Evolutionary conservation across 768 basidiomycete species (phyloP), one percentile per base, ranked within the genome.

Genomic region (Agaricus blazei): DNA sequence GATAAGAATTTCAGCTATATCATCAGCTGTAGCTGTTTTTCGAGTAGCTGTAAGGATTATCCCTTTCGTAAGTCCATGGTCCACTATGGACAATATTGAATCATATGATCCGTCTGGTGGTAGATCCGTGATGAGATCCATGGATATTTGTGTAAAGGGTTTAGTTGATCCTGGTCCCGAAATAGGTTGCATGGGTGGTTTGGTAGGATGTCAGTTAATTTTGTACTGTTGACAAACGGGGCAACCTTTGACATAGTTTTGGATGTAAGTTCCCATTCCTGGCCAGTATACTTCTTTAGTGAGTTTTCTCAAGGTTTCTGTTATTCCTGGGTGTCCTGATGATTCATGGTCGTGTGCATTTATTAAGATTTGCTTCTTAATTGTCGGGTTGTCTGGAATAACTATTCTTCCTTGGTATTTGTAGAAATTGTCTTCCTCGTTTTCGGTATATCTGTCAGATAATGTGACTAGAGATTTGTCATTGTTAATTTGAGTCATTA

Each of bases 211-310:
- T 47, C 38, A 0, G 15, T 52, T 59, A 26, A 59, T 59, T n/a
- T 59, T 59, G 42, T 24, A 49, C 47, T 62, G 58, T 58, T 68
- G 67, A 29, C 65, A 66, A 1, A 5, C 40, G 1, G 7, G 44
- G 23, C 66, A 67, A 24, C 62, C 63, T 44, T 59, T 34, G 12
- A 67, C 47, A 48, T 65, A 67, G 5, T 64, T 45, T 5, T 60
- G 56, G 31, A 64, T 28, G 26, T 59, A 63, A 1, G 12, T 40
- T 0, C 50, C 12, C 55, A 64, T 59, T 52, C 59, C 60, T 9
- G 64, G 66, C 66, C 64, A 67, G 45, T 58, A 67, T 28, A 59
- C 59, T 1, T 59, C n/a, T 38, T 57, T 11, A 36, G 40, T 34
- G 1, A 62, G 15, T 19, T 44, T 14, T 6, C 50, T 29, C 14